These are phyloP conservation scores for Pyrenophora tritici-repentis DNA, from an alignment of 2,329 filamentous ascomycete genomes.

Conservation along the genomic window DNA sequence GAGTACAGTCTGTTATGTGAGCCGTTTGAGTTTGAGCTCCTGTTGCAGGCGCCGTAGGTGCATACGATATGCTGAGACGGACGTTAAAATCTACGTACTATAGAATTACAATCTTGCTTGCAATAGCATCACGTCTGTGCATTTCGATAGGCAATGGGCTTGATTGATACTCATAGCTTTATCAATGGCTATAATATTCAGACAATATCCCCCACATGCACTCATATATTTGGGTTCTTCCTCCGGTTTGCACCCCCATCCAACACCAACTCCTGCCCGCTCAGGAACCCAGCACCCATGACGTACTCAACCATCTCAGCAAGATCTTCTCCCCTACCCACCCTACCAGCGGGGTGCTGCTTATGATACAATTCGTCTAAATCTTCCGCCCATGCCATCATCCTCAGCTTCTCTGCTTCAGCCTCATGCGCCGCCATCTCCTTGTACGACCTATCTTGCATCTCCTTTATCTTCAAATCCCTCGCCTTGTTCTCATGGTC, in stretches of 20 bases:
- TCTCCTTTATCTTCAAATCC: conserved; percentile 46
- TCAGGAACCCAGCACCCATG: conserved; percentile 48
- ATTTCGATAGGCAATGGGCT: no score
- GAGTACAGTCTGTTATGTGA: conserved; percentile 47
- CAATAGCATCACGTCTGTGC: neutral
- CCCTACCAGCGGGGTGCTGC: conserved; percentile 57
- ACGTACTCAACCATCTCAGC: conserved; percentile 50
- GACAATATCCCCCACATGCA: no score
- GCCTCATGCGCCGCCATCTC: conserved; percentile 24
- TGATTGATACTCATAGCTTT: no score
- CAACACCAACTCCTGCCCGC: conserved; percentile 37
- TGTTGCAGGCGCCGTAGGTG: conserved; percentile 20
- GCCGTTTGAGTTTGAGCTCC: conserved; percentile 46
- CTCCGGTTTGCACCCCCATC: conserved; percentile 30
- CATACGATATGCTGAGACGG: neutral
- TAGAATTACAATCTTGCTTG: neutral
- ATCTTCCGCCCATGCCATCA: conserved; percentile 52
- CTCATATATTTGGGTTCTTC: conserved; percentile 30
- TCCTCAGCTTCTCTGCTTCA: conserved; percentile 15
- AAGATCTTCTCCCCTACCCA: conserved; percentile 57
- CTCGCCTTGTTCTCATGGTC: conserved; percentile 48
- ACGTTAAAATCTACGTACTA: neutral
- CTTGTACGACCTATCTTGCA: conserved; percentile 23
- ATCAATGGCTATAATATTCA: no score
- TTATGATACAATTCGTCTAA: conserved; percentile 52